Evolutionary conservation across 2,329 filamentous ascomycete genomes (phyloP), one percentile per base, ranked within the genome.

Genomic region (Myriangium duriaei): DNA sequence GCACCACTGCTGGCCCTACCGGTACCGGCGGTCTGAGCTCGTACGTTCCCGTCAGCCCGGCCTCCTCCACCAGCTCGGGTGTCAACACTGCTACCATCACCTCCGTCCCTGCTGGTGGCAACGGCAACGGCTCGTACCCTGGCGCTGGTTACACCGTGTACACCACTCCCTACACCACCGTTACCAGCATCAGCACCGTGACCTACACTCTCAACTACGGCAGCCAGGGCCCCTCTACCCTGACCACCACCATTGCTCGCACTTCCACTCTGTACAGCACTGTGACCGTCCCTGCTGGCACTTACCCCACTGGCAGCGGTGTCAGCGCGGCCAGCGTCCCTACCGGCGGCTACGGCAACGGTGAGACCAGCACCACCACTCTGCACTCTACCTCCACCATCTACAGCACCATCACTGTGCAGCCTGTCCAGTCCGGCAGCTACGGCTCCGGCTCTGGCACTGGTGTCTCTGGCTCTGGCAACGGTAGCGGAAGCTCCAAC

Each of bases 321-420:
- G n/a, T n/a, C n/a, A n/a, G n/a, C n/a, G n/a, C n/a, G n/a, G n/a
- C n/a, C n/a, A 32, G 30, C 33, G 14, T 38, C 32, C 18, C 42
- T 17, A 34, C 37, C 18, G 42, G 34, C 21, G 32, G 18, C 26
- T 36, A 18, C 17, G 29, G 34, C 26, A 30, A 13, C 33, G 38
- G 29, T 19, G 39, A 38, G 17, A 45, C 37, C 34, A 48, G 48
- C 39, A 45, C 41, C 40, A 52, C 49, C 9, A 49, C 39, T 14
- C 37, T 52, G 41, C 37, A 46, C 32, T 48, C 47, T 12, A 58
- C 55, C 42, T 56, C 54, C 9, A 57, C 53, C 34, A 42, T 51
- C 21, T 55, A 51, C 42, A 52, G 50, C 47, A 47, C 45, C 44
- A 45, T 58, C 46, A 58, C 55, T 15, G 53, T 58, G 42, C 52